Evolutionary conservation across 345 rosid species (phyloP).

Genomic region (Gossypium turneri): DNA sequence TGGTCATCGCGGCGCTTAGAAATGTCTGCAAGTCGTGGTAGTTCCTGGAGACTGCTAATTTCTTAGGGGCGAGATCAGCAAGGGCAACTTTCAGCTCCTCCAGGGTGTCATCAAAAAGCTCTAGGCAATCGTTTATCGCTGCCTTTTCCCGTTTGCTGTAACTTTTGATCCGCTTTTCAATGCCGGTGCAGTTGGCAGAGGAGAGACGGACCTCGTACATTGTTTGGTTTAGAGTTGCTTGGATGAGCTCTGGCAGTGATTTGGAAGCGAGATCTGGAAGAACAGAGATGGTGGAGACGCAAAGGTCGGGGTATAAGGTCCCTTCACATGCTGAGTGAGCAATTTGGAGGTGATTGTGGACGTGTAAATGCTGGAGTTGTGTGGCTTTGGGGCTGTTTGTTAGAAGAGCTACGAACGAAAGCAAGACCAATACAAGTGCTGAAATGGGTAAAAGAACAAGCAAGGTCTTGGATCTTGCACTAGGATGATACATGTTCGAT

Average conservation of each 20-base stretch:
- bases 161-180: constrained; percentile 22
- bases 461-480: constrained; percentile 15
- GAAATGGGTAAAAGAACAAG: constrained; percentile 23
- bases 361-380: constrained; percentile 26
- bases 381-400: constrained; percentile 11
- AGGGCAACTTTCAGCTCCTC: constrained; percentile 43
- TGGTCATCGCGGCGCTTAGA: constrained; percentile 71
- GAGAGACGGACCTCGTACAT: constrained; percentile 42
- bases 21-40: constrained; percentile 55
- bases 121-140: constrained; percentile 65
- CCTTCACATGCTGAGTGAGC: constrained; percentile 43
- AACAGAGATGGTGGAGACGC: constrained; percentile 51
- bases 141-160: constrained; percentile 33
- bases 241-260: constrained; percentile 42
- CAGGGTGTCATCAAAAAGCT: constrained; percentile 48
- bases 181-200: constrained; percentile 41
- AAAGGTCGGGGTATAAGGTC: constrained; percentile 54
- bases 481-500: constrained; percentile 17
- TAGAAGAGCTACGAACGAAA: not conserved
- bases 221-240: constrained; percentile 50
- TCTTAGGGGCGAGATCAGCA: constrained; percentile 36
- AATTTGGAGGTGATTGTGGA: constrained; percentile 28
- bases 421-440: constrained; percentile 16
- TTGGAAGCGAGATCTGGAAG: constrained; percentile 47
- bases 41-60: constrained; percentile 23